A percentile compares a stretch with the other conserved stretches of the same genome.
These are phyloP conservation scores for Paramecium caudatum DNA, from an alignment of 73 alveolate species.

Conservation along the genomic window DNA sequence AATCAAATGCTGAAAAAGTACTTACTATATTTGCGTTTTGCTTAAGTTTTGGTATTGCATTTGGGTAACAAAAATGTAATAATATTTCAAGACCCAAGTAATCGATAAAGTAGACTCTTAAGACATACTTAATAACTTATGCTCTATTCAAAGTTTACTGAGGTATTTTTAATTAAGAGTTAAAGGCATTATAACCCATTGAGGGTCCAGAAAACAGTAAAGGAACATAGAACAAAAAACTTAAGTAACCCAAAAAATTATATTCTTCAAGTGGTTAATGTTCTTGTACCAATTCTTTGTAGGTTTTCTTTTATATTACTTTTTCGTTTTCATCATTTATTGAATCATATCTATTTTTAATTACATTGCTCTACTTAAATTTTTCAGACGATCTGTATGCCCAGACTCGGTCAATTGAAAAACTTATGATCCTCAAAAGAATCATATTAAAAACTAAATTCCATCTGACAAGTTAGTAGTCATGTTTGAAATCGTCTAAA, in stretches of 20 bases:
- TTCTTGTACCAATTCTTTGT: slow-evolving; percentile 22
- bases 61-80: slow-evolving; percentile 42
- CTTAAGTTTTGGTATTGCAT: slow-evolving; percentile 22
- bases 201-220: slow-evolving; percentile 64
- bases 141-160: not conserved
- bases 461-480: slow-evolving; percentile 57
- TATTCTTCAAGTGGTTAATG: slow-evolving; percentile 49
- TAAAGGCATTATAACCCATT: slow-evolving; percentile 60
- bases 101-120: slow-evolving; percentile 32
- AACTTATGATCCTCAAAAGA: slow-evolving; percentile 52
- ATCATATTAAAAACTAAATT: slow-evolving; percentile 53
- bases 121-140: slow-evolving; percentile 23
- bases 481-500: not conserved
- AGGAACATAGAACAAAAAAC: slow-evolving; percentile 31
- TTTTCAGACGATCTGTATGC: not conserved
- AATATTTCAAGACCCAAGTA: slow-evolving; percentile 27
- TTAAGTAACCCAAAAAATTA: slow-evolving; percentile 30
- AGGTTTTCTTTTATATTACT: not conserved
- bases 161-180: slow-evolving; percentile 39
- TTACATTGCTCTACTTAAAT: not conserved
- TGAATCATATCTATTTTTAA: not conserved
- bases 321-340: slow-evolving; percentile 4
- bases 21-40: not conserved
- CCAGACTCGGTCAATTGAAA: slow-evolving; percentile 30
- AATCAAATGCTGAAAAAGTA: not conserved